Conservation (phyloP, 176 grass and related monocot species). For the Aegilops tauschii region DNA sequence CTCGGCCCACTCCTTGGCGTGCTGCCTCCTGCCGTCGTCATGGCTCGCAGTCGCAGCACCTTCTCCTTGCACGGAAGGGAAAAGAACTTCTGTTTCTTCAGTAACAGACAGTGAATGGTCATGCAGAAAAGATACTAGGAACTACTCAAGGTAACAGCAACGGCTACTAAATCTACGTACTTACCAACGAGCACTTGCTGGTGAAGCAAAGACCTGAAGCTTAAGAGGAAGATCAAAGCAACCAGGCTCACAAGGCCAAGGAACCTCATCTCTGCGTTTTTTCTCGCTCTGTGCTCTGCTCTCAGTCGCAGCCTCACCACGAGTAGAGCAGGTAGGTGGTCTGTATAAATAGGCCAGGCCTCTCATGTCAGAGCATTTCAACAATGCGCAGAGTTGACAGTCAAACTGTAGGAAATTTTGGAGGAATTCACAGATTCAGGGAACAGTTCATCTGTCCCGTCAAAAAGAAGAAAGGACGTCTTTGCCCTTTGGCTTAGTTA, state of each 20-base stretch:
- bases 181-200: constrained; percentile 63
- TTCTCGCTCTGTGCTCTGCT: constrained; percentile 7
- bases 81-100: not conserved
- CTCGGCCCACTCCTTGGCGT: constrained; percentile 38
- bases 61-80: constrained; percentile 29
- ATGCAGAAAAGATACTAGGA: not conserved
- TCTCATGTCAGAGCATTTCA: constrained; percentile 31
- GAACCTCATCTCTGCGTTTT: constrained; percentile 41
- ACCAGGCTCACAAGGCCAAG: constrained; percentile 44
- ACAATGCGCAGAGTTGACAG: not conserved
- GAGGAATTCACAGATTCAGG: not conserved
- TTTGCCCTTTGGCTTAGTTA: constrained; percentile 12
- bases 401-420: constrained; percentile 48
- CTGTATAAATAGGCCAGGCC: constrained; percentile 22
- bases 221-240: constrained; percentile 48
- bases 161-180: not conserved
- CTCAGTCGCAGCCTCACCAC: not conserved
- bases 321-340: not conserved
- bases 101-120: not conserved
- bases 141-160: not conserved
- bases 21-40: constrained; percentile 17
- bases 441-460: constrained; percentile 36
- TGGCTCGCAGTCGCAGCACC: constrained; percentile 23
- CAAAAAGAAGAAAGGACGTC: constrained; percentile 9
- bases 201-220: constrained; percentile 58